These are phyloP conservation scores for Cyberlindnera lachancei DNA, from an alignment of 805 yeast genomes.

Conservation along the genomic window DNA sequence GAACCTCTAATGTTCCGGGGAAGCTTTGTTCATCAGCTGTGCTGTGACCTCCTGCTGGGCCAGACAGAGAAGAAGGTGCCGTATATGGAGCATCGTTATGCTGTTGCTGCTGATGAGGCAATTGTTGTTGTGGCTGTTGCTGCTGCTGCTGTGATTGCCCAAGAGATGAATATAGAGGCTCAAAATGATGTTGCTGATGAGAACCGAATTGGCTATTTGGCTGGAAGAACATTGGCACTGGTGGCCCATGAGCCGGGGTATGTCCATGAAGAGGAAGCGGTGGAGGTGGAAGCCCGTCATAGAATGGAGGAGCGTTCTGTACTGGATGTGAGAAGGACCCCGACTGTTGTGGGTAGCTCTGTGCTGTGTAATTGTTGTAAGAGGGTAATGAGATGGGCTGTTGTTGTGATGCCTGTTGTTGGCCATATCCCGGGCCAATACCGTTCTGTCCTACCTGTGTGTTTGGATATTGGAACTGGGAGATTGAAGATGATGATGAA, in stretches of 20 bases:
- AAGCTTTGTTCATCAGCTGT: conserved; percentile 16
- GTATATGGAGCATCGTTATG: not conserved
- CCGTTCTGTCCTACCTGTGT: not conserved
- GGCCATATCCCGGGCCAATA: not conserved
- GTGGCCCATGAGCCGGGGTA: not conserved
- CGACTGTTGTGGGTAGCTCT: not conserved
- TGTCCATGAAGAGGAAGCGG: not conserved
- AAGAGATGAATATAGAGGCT: not conserved
- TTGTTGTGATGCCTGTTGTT: not conserved
- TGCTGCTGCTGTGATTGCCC: conserved; percentile 1
- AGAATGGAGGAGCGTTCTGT: not conserved
- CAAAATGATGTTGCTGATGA: not conserved
- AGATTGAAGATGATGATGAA: not conserved
- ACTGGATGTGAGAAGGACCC: conserved; percentile 3
- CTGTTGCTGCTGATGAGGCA: conserved; percentile 3
- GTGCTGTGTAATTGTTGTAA: conserved; percentile 3
- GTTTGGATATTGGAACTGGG: not conserved
- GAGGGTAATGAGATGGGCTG: not conserved
- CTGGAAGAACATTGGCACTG: too few relatives aligned
- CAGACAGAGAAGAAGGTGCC: not conserved
- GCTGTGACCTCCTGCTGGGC: not conserved
- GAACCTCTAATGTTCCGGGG: conserved; percentile 18
- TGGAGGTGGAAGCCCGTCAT: not conserved
- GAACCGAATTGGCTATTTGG: too few relatives aligned
- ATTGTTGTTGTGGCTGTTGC: conserved; percentile 4